Percentiles rank a stretch among this genome's conserved stretches.
These are phyloP conservation scores for Penicillium antarcticum DNA, from an alignment of 495 filamentous ascomycete genomes.

Conservation along the genomic window DNA sequence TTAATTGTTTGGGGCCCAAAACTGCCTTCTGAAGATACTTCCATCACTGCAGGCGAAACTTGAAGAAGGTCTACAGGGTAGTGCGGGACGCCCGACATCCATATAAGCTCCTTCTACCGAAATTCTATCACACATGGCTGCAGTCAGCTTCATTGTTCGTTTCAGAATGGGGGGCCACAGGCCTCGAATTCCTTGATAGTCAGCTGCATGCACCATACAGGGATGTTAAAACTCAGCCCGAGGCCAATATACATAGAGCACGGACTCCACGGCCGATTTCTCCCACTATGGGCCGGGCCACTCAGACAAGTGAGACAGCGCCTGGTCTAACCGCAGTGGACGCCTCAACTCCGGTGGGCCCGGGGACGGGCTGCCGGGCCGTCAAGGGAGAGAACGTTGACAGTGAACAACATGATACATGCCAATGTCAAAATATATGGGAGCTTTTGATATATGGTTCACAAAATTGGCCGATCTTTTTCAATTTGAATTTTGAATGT, in stretches of 20 bases:
- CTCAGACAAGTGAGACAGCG: not conserved
- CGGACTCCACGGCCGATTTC: not conserved
- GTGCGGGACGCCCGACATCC: not conserved
- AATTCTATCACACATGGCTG: not conserved
- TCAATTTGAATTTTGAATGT: too few species aligned
- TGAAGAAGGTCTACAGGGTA: not conserved
- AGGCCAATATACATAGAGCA: not conserved
- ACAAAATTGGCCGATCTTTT: too few species aligned
- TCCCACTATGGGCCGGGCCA: conserved; percentile 4
- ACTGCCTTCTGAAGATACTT: not conserved
- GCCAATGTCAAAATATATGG: too few species aligned
- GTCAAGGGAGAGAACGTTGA: too few species aligned
- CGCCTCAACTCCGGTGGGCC: not conserved
- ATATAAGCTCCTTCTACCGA: conserved; percentile 3
- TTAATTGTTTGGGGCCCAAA: conserved; percentile 15
- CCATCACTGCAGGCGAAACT: not conserved
- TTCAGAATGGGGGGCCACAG: too few species aligned
- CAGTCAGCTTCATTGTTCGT: not conserved
- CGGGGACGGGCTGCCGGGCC: not conserved
- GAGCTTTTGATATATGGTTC: too few species aligned
- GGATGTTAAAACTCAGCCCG: not conserved
- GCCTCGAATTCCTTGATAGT: too few species aligned
- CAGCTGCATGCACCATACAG: not conserved
- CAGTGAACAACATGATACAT: too few species aligned
- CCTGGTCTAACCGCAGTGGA: too few species aligned